These are phyloP conservation scores for Ophiostoma sp. DNA, from an alignment of 2,329 filamentous ascomycete species.

Conservation along the genomic window DNA sequence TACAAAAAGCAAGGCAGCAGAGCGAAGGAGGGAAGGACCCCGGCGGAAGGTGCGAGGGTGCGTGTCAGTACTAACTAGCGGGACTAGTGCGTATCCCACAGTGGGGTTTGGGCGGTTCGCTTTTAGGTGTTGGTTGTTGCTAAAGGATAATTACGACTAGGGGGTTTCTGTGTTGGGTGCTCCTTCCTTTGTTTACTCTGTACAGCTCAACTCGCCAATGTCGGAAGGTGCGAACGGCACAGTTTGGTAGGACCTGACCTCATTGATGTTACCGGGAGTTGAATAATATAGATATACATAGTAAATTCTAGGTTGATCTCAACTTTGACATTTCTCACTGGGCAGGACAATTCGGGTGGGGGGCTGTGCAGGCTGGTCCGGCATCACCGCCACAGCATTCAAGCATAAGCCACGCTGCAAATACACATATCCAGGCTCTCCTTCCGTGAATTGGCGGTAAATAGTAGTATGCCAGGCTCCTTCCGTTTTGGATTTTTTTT, in stretches of 20 bases:
- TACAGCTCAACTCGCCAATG: background rate
- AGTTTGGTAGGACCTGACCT: background rate
- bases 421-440: background rate
- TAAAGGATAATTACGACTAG: background rate
- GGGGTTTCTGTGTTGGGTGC: background rate
- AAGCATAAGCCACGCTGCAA: background rate
- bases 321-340: no score
- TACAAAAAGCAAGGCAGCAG: background rate
- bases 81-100: background rate
- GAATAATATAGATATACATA: background rate
- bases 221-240: background rate
- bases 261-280: no score
- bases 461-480: background rate
- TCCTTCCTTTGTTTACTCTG: background rate
- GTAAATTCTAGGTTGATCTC: background rate
- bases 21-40: background rate
- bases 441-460: background rate
- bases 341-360: background rate
- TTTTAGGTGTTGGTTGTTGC: background rate
- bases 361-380: background rate
- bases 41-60: background rate
- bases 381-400: background rate
- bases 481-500: background rate
- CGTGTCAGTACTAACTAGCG: background rate
- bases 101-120: background rate